These are phyloP conservation scores for Hypoxylon perforatum DNA, from an alignment of 495 filamentous ascomycete species.

Conservation along the genomic window DNA sequence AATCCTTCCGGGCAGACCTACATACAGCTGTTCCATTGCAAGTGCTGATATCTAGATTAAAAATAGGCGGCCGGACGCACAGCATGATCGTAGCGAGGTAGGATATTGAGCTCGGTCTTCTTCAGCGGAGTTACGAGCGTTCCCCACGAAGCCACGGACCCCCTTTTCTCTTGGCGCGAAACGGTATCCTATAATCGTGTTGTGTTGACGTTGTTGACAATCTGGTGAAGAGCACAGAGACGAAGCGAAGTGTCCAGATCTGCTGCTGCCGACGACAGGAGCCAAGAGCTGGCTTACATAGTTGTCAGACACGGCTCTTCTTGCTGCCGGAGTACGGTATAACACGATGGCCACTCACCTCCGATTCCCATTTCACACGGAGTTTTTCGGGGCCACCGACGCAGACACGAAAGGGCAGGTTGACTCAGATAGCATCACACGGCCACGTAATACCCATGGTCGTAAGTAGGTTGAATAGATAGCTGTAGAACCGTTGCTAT, in stretches of 20 bases:
- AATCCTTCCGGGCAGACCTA: too few relatives aligned
- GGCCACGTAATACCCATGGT: conserved; percentile 1
- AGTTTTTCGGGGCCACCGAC: conserved; percentile 26
- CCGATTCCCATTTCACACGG: conserved; percentile 8
- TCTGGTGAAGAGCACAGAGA: neutral
- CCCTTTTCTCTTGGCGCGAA: neutral
- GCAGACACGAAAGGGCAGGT: conserved; percentile 12
- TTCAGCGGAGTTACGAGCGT: neutral
- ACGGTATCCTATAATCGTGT: neutral
- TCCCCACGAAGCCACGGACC: neutral
- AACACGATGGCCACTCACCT: conserved; percentile 18
- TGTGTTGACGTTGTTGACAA: neutral
- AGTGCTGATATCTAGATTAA: neutral
- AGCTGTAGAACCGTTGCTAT: neutral
- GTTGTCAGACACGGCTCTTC: conserved; percentile 7
- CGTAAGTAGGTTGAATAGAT: too few relatives aligned
- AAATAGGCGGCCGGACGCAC: neutral
- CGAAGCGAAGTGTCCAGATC: neutral
- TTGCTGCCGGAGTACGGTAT: conserved; percentile 26
- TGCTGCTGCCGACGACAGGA: conserved; percentile 12
- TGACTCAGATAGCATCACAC: conserved; percentile 5
- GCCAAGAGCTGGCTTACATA: conserved; percentile 33
- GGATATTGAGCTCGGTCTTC: neutral
- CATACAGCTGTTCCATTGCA: conserved; percentile 2
- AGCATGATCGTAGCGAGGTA: neutral